phyloP scores from a whole-genome alignment of 352 stramenopile species.

The Thraustochytrium striatum region DNA sequence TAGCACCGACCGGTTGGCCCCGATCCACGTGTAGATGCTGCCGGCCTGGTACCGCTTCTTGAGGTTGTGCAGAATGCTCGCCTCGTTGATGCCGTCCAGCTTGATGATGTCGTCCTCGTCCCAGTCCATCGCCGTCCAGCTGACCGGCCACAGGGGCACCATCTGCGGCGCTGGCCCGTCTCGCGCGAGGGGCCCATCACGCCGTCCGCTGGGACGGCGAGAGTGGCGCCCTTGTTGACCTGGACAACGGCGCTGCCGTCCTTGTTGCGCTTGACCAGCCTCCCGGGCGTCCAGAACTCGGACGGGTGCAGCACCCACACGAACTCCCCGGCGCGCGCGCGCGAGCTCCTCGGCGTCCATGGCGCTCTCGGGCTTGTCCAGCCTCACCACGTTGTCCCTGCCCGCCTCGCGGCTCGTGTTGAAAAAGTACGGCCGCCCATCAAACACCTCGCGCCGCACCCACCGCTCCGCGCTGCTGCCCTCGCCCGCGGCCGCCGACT shows the following conservation, averaged over 20 bases:
- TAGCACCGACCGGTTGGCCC: conserved; percentile 62
- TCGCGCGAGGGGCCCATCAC: conserved; percentile 22
- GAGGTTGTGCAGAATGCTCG: conserved; percentile 52
- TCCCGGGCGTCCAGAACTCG: conserved; percentile 52
- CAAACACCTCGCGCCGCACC: conserved; percentile 60
- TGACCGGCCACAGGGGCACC: conserved; percentile 37
- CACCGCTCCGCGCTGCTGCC: conserved; percentile 47
- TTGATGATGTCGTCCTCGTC: conserved; percentile 52
- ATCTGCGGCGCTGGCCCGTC: conserved; percentile 3
- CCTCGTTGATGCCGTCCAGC: conserved; percentile 53
- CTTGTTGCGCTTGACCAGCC: conserved; percentile 46
- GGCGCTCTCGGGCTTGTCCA: conserved; percentile 63
- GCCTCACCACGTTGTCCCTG: conserved; percentile 56
- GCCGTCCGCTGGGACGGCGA: conserved; percentile 32
- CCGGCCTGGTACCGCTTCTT: conserved; percentile 75
- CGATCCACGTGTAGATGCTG: conserved; percentile 82
- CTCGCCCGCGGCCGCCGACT: background rate
- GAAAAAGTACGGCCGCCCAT: conserved; percentile 62
- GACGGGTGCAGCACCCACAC: conserved; percentile 56
- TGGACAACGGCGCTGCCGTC: background rate
- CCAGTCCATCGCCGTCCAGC: conserved; percentile 45
- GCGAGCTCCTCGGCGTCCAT: conserved; percentile 56
- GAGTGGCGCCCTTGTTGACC: background rate
- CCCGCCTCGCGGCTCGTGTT: conserved; percentile 49
- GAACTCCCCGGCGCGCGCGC: conserved; percentile 56